phyloP scores from a whole-genome alignment of 495 filamentous ascomycete species.

The Aspergillus affinis region DNA sequence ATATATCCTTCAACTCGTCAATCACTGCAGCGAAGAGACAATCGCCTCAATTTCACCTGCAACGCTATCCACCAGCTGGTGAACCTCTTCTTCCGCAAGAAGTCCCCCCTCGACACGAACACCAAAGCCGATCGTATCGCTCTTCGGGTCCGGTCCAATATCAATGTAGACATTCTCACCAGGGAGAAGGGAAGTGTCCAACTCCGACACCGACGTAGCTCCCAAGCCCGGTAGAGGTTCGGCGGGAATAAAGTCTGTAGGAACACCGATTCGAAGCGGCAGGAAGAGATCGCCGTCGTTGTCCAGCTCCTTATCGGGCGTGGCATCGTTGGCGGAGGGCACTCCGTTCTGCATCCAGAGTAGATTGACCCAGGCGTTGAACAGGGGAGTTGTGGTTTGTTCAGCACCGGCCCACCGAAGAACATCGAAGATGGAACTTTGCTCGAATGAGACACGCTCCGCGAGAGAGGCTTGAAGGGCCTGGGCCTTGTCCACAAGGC shows the following conservation, averaged over 20 bases:
- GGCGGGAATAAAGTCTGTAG: constrained; percentile 25
- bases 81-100: constrained; percentile 21
- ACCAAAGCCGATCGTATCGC: constrained; percentile 29
- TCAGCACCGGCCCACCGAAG: constrained; percentile 17
- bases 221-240: constrained; percentile 7
- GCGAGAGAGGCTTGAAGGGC: constrained; percentile 27
- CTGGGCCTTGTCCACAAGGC: constrained; percentile 15
- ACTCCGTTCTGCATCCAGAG: constrained; percentile 29
- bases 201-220: constrained; percentile 19
- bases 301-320: constrained; percentile 8
- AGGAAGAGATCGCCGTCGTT: constrained; percentile 15
- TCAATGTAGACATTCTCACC: constrained; percentile 34
- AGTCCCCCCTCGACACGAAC: constrained; percentile 28
- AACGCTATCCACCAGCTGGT: constrained; percentile 22
- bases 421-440: constrained; percentile 29
- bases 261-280: constrained; percentile 25
- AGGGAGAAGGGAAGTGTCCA: constrained; percentile 27
- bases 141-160: constrained; percentile 23
- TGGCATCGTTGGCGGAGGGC: constrained; percentile 7
- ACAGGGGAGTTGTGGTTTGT: constrained; percentile 16
- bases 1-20: neutral
- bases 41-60: constrained; percentile 21
- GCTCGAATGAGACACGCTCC: constrained; percentile 31
- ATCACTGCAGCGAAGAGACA: constrained; percentile 14
- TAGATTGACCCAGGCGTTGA: constrained; percentile 39